Percentiles rank a stretch among this genome's conserved stretches.
Evolutionary conservation across 1,284 basidiomycete genomes (phyloP).

Genomic region (Malassezia psittaci): DNA sequence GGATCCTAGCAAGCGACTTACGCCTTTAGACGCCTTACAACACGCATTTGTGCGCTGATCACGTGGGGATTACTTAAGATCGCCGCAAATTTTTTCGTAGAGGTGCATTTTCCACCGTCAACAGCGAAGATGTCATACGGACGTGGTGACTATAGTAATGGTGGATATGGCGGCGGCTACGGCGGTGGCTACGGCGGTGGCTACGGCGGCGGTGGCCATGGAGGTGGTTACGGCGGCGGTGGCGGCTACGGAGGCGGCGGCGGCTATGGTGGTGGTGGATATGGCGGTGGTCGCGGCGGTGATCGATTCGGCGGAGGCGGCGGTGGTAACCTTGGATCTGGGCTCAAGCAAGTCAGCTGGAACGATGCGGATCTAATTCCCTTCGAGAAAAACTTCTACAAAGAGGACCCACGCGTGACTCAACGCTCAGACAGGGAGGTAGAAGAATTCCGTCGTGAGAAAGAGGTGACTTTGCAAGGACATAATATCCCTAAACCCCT

Average conservation of each 20-base stretch:
- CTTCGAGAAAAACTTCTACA: constrained; percentile 80
- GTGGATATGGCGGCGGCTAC: constrained; percentile 17
- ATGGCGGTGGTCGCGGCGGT: constrained; percentile 24
- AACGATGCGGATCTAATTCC: constrained; percentile 58
- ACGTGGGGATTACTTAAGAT: neutral
- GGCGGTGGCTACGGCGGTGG: constrained; percentile 14
- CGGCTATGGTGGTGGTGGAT: constrained; percentile 17
- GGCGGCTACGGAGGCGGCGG: constrained; percentile 51
- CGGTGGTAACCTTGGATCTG: constrained; percentile 73
- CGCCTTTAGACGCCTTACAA: constrained; percentile 71
- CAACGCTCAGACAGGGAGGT: constrained; percentile 73
- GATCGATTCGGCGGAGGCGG: constrained; percentile 56
- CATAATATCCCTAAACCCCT: constrained; percentile 79
- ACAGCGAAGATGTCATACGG: constrained; percentile 29
- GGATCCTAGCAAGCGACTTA: constrained; percentile 77
- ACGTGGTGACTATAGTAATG: constrained; percentile 20
- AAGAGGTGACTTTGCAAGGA: constrained; percentile 90
- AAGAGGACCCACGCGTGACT: constrained; percentile 77
- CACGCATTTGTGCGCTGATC: constrained; percentile 61
- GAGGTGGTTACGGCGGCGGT: constrained; percentile 19
- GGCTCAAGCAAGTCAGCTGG: constrained; percentile 81
- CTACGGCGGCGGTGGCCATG: constrained; percentile 25
- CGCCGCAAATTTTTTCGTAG: neutral
- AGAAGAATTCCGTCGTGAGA: constrained; percentile 68
- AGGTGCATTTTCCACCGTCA: neutral